These are phyloP conservation scores for Rugosomyces carneus DNA, from an alignment of 1,284 basidiomycete genomes.

Conservation along the genomic window DNA sequence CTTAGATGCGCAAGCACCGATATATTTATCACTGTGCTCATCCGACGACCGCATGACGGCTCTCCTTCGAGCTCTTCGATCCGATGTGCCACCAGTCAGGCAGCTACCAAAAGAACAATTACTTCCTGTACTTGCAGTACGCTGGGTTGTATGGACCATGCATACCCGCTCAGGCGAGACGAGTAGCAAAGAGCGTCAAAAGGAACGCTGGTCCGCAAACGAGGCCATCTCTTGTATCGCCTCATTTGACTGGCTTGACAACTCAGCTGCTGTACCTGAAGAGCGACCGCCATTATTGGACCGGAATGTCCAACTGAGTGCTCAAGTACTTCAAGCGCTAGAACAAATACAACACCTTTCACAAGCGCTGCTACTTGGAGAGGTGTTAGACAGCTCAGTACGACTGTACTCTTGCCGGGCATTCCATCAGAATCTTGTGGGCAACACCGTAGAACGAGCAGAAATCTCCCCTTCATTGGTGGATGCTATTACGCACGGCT, in stretches of 20 bases:
- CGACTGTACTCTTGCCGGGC: slow-evolving; percentile 49
- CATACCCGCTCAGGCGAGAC: slow-evolving; percentile 44
- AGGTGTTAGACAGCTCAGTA: slow-evolving; percentile 39
- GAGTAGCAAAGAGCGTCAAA: slow-evolving; percentile 46
- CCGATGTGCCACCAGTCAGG: slow-evolving; percentile 46
- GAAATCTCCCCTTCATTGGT: slow-evolving; percentile 31
- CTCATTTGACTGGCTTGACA: slow-evolving; percentile 32
- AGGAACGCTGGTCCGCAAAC: slow-evolving; percentile 61
- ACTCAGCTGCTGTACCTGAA: slow-evolving; percentile 15
- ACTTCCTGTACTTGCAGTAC: slow-evolving; percentile 46
- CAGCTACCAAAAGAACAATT: slow-evolving; percentile 40
- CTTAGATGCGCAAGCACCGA: slow-evolving; percentile 23
- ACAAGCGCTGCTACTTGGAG: slow-evolving; percentile 51
- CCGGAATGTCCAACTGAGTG: slow-evolving; percentile 65
- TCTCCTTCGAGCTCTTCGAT: slow-evolving; percentile 51
- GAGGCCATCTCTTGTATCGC: slow-evolving; percentile 65
- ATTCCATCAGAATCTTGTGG: slow-evolving; percentile 49
- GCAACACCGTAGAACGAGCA: slow-evolving; percentile 18
- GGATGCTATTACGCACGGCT: slow-evolving; percentile 40
- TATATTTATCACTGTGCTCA: slow-evolving; percentile 41
- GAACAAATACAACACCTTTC: slow-evolving; percentile 54
- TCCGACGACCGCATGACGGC: slow-evolving; percentile 48
- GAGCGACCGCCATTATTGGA: slow-evolving; percentile 37
- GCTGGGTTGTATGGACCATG: slow-evolving; percentile 52
- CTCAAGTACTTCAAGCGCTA: slow-evolving; percentile 57